Evolutionary conservation across 345 rosid genomes (phyloP), one percentile per base, ranked within the genome.

Genomic region (Murraya paniculata): DNA sequence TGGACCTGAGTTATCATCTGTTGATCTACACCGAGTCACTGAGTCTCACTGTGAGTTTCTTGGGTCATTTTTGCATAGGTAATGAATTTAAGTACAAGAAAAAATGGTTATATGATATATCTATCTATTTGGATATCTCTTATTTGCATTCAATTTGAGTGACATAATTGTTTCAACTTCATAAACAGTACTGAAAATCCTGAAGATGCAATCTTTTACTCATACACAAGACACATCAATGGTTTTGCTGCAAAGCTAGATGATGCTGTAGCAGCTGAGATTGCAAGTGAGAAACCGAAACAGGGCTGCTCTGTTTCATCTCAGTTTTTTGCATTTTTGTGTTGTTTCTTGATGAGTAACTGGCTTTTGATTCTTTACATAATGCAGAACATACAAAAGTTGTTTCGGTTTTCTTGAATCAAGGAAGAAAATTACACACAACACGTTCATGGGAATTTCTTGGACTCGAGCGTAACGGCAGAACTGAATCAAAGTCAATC

Each of bases 391-490:
- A 93, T 79, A 97, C 99, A 3, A 84, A 84, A 6, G 99, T 92
- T 27, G 88, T 89, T 48, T 95, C 99, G 21, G 89, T 92, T 24
- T 94, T 92, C 87, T 73, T 76, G 85, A 91, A 90, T 90, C 71
- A 77, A 83, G 97, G 83, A 30, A 89, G 82, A 62, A 88, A 92
- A 71, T 82, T 95, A 24, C 97, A 93, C 86, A 95, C 98, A 9
- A 95, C 96, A 35, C 90, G 91, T 56, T 94, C 99, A 60, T 95
- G 99, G 98, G 93, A 91, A n/a, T 95, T 93, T 77, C 82, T 95
- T 70, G 87, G 89, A 16, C 84, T 90, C 24, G 97, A 93, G 78
- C 85, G 80, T 2, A 58, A 84, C 69, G 91, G 91, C 28, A 67
- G 55, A 0, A 39, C 83, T 39, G 83, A 84, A 8, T 78, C 89